Evolutionary conservation across 306 rosid species (phyloP).

Genomic region (Pyrus betulifolia): DNA sequence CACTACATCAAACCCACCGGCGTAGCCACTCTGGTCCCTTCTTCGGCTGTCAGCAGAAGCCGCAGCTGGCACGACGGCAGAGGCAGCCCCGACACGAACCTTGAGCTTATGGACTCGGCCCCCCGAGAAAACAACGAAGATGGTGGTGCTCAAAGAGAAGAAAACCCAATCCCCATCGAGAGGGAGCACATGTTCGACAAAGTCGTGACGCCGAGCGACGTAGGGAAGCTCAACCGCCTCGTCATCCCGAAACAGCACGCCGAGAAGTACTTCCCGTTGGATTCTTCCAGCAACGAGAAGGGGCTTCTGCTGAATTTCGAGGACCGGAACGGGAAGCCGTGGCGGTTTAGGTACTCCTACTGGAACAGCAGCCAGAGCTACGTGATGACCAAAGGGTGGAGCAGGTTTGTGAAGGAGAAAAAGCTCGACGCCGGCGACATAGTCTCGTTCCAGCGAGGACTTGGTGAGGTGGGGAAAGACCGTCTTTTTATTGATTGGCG

Average conservation of each 20-base stretch:
- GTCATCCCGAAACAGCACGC: constrained; percentile 52
- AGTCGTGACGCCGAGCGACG: constrained; percentile 48
- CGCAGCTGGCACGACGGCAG: background rate
- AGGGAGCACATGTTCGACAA: constrained; percentile 48
- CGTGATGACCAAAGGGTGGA: constrained; percentile 98
- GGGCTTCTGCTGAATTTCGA: constrained; percentile 72
- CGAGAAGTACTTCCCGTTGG: constrained; percentile 43
- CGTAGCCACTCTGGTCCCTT: background rate
- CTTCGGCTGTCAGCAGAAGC: background rate
- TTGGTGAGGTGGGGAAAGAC: constrained; percentile 45
- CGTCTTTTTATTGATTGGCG: constrained; percentile 76
- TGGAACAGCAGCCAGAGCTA: constrained; percentile 99
- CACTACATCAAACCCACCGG: background rate
- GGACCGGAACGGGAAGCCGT: constrained; percentile 65
- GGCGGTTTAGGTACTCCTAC: constrained; percentile 91
- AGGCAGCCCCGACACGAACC: constrained; percentile 15
- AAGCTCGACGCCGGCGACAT: constrained; percentile 85
- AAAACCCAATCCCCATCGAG: background rate
- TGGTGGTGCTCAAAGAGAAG: background rate
- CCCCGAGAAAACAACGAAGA: background rate
- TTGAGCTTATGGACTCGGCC: constrained; percentile 25
- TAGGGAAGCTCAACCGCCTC: constrained; percentile 38
- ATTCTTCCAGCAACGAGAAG: constrained; percentile 65
- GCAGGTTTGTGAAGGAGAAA: constrained; percentile 88
- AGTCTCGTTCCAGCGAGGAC: constrained; percentile 79